phyloP scores from a whole-genome alignment of 192 early-diverging fungal genomes.

The Linnemannia hyalina region DNA sequence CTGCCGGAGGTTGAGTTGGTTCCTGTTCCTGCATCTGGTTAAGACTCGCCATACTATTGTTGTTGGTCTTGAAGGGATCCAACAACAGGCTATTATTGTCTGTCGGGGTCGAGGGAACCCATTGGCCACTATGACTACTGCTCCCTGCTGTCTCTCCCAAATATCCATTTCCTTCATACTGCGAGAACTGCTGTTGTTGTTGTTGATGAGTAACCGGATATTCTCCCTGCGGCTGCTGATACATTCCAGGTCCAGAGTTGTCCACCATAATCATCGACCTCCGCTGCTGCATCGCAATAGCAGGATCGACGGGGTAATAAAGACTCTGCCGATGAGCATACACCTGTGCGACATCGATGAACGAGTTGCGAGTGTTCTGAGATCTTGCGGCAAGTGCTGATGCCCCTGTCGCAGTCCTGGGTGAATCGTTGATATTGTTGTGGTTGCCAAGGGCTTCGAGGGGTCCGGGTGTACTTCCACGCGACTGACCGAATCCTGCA shows the following conservation, averaged over 20 bases:
- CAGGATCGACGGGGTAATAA: background rate
- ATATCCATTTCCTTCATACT: background rate
- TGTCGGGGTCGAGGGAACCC: background rate
- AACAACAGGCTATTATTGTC: background rate
- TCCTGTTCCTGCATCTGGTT: background rate
- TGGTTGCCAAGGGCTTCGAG: too few species aligned
- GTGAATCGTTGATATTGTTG: background rate
- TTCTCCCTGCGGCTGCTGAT: too few species aligned
- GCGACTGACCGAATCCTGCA: background rate
- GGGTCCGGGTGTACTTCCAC: background rate
- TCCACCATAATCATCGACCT: background rate
- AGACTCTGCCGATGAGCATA: constrained; percentile 28
- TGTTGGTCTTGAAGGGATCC: constrained; percentile 45
- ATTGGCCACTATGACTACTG: background rate
- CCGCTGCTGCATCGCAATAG: background rate
- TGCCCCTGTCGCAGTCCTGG: background rate
- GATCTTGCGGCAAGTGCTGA: background rate
- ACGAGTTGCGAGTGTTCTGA: constrained; percentile 10
- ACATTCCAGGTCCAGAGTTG: background rate
- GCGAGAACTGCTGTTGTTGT: too few species aligned
- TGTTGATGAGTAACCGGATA: too few species aligned
- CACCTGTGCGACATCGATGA: constrained; percentile 26
- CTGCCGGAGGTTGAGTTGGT: background rate
- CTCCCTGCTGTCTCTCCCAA: background rate
- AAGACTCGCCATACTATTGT: constrained; percentile 21